Base-by-base conservation (phyloP, 441 rosid genomes). In the Erysimum pusillum region DNA sequence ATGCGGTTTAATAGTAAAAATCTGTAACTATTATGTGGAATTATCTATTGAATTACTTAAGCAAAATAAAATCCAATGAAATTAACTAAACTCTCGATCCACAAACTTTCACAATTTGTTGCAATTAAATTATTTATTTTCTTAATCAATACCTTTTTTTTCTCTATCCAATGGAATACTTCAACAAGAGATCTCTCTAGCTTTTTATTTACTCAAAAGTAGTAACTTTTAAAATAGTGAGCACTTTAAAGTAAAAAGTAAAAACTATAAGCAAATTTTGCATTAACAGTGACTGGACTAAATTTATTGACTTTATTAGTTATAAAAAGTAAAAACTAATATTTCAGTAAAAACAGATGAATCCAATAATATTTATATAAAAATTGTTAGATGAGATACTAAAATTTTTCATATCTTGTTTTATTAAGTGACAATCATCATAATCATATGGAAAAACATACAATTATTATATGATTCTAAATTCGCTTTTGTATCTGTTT, bases 121-220 rank as follows among this genome's bases (percentile, higher is more conserved):
- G 38, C 49, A 56, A 44, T 13, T 35, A 1, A 17, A 17, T 9
- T 3, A 0, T 4, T 48, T 17, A 48, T 9, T 8, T 17, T 48
- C 10, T 8, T 17, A 15, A 3, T 7, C n/a, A 9, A 10, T 48
- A 8, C 6, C 4, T 48, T 17, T 15, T 18, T 3, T 0, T 18
- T 3, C 12, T 17, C 53, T 8, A 48, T 17, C 13, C 22, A 49
- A 49, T 36, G 67, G 67, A 45, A 57, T 15, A 36, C 73, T 59
- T 75, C 62, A 49, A 36, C 28, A 75, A 58, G 61, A 67, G 61
- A 67, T 67, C 34, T 75, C 9, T 25, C n/a, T n/a, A 58, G 61
- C 67, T 67, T 59, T 38, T 57, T 9, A 44, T 22, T 10, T n/a
- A 56, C 34, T 22, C 15, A 66, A 59, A 64, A 66, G 39, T 44